Evolutionary conservation across 352 stramenopile genomes (phyloP), one percentile per base, ranked within the genome.

Genomic region (Pythium aquatile): DNA sequence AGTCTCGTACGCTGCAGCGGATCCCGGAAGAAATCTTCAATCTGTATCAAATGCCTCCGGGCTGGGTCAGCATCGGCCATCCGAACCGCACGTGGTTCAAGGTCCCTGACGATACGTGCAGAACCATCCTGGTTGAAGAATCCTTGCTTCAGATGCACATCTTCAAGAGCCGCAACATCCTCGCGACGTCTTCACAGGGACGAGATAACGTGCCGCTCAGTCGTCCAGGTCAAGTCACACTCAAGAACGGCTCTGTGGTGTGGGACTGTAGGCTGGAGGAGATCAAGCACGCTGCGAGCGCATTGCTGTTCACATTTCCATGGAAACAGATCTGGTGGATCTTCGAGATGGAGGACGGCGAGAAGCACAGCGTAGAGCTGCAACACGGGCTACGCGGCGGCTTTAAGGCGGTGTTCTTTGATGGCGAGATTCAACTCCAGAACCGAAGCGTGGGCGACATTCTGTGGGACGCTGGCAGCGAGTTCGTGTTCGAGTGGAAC

Each of bases 311-410:
- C 59, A 94, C 85, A 35, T 94, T 94, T 59, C 85, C 85, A 47
- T 94, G 85, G 85, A 94, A 94, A 60, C 85, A 94, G 58, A 70
- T 92, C 42, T 94, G 85, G 85, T 94, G 85, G 85, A 82, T 91
- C 55, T 85, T 94, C 46, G 77, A 85, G 63, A 54, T 88, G 57
- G 71, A 85, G 66, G 5, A 75, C 63, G 24, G 78, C 76, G 30
- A 80, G 83, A 56, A 71, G 67, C 78, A 92, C 72, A 84, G 73
- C 30, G 75, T 94, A 30, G 85, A 94, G 63, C 44, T 94, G 58
- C 85, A 94, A 68, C 85, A 94, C 56, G 85, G 81, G 17, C 70
- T 94, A 7, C 83, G 83, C 24, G 83, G 85, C 30, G 85, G 85
- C 16, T 94, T 90, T 57, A 83, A 83, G 42, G 81, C 75, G 11